A percentile compares a stretch with the other conserved stretches of the same genome.
Evolutionary conservation across 2,329 filamentous ascomycete species (phyloP).

Genomic region (Neofusicoccum sp.): DNA sequence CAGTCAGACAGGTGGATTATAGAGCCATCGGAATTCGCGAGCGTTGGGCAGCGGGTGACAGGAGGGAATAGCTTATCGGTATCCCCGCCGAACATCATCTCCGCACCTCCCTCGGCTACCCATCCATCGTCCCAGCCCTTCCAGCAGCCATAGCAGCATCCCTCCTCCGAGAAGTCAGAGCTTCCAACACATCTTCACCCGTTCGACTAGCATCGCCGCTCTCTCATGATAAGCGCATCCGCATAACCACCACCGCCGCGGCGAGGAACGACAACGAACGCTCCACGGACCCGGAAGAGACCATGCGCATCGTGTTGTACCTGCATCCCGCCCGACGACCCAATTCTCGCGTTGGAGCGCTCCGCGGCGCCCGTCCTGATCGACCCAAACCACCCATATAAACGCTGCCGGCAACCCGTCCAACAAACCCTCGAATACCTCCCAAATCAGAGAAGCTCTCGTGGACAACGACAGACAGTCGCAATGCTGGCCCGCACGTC

Average conservation of each 20-base stretch:
- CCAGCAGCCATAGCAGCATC: conserved; percentile 1
- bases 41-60: too few species aligned
- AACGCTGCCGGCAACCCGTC: neutral
- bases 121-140: neutral
- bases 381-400: neutral
- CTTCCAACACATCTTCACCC: neutral
- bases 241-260: neutral
- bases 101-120: neutral
- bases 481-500: neutral
- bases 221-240: conserved; percentile 12
- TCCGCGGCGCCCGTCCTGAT: neutral
- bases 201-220: neutral
- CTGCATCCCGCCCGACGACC: neutral
- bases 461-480: too few species aligned
- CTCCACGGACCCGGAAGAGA: neutral
- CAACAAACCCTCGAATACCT: neutral
- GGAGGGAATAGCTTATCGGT: neutral
- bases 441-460: too few species aligned
- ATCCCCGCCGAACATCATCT: neutral
- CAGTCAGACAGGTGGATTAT: too few species aligned
- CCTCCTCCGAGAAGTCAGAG: conserved; percentile 4
- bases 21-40: too few species aligned
- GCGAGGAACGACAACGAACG: neutral
- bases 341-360: neutral
- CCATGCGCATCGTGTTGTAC: conserved; percentile 7